Evolutionary conservation across 257 asterid genomes (phyloP).

Genomic region (Orobanche coerulescens): DNA sequence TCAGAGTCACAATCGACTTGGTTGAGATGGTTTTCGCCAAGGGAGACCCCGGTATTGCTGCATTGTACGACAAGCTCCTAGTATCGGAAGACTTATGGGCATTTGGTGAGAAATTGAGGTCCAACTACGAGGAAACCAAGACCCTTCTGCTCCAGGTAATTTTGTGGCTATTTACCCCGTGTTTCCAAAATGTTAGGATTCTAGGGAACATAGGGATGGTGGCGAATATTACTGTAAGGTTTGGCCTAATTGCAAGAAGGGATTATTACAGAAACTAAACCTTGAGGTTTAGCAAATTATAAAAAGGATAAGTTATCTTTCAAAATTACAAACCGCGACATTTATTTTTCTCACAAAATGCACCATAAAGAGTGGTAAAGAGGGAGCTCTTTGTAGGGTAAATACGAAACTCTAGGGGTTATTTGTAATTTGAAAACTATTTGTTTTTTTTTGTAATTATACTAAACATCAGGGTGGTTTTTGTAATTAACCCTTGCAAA

Average conservation of each 20-base stretch:
- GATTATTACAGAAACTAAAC: neutral
- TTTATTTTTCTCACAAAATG: too few relatives aligned
- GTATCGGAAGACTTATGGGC: constrained; percentile 46
- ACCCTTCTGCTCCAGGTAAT: constrained; percentile 45
- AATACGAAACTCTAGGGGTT: too few relatives aligned
- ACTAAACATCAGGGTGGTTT: too few relatives aligned
- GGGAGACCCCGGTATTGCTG: constrained; percentile 60
- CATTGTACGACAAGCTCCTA: constrained; percentile 48
- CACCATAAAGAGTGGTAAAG: too few relatives aligned
- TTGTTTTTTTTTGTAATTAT: too few relatives aligned
- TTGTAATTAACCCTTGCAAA: too few relatives aligned
- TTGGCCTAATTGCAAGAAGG: too few relatives aligned
- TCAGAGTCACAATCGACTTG: constrained; percentile 55
- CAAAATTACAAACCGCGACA: neutral
- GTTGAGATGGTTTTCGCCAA: constrained; percentile 65
- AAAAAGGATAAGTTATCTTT: neutral
- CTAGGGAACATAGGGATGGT: neutral
- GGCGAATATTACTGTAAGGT: neutral
- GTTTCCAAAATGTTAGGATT: neutral
- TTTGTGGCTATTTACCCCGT: neutral
- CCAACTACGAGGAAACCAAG: constrained; percentile 54
- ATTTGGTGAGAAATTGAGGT: constrained; percentile 40
- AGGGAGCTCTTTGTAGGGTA: neutral
- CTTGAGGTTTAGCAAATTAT: too few relatives aligned
- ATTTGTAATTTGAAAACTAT: too few relatives aligned